Evolutionary conservation across 257 asterid genomes (phyloP), one percentile per base, ranked within the genome.

Genomic region (Przewalskia tangutica): DNA sequence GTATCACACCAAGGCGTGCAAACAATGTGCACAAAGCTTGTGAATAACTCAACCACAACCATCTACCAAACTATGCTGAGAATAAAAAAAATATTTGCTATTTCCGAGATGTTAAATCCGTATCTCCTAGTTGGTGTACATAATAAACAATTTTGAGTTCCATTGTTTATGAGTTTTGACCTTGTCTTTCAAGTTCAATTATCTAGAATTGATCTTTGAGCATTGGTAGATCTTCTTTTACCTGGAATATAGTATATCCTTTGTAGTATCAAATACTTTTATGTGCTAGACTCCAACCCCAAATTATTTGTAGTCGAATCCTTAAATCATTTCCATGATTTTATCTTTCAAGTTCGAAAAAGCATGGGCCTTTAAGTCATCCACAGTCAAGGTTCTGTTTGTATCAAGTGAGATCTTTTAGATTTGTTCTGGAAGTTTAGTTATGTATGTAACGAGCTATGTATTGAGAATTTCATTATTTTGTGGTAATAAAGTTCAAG

Each of bases 141-240:
- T 73, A 20, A 12, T 71, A 71, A 48, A 73, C 59, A 48, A 3
- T 50, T 48, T 73, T 73, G 13, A 73, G 62, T 73, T 23, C 44
- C 44, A 14, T 14, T 50, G 62, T 48, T 73, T 48, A 48, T 71
- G 79, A 73, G 62, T 50, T 73, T 73, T 73, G 44, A 48, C 62
- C 59, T 50, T 73, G 62, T 51, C 60, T 73, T 71, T 73, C 79
- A 73, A 50, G 38, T 73, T 73, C 44, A 73, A 50, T 73, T 73
- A 20, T 73, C 8, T 48, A 10, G 8, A 7, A 23, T 73, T 13
- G 13, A 12, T 48, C 44, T 23, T 73, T 73, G 79, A 73, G 60
- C 60, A 73, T 48, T 13, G 46, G 13, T 23, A 51, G 44, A 73
- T 50, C 79, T 48, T 38, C 27, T 40, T 73, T 50, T 48, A 23